A percentile compares a stretch with the other conserved stretches of the same genome.
Evolutionary conservation across 2,329 filamentous ascomycete genomes (phyloP).

Genomic region (Trichoderma harzianum): DNA sequence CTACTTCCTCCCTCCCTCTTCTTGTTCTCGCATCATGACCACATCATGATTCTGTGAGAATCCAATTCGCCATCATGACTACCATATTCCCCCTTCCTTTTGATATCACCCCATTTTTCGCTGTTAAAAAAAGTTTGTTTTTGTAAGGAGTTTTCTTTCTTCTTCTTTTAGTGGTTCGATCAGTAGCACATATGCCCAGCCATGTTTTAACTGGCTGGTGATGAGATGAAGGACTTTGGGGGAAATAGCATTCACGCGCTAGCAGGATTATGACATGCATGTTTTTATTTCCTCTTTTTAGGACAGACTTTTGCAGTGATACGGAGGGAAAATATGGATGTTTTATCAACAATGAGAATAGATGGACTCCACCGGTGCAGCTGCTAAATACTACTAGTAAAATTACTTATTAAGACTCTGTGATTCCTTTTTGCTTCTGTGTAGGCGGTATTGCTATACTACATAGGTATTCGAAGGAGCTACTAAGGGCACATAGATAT

Average conservation of each 20-base stretch:
- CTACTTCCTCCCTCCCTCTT: not conserved
- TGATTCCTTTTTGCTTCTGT: not conserved
- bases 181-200: slow-evolving; percentile 6
- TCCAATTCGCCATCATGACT: not conserved
- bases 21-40: slow-evolving; percentile 3
- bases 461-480: not conserved
- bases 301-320: slow-evolving; percentile 14
- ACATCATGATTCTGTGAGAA: not conserved
- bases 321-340: not conserved
- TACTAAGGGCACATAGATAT: not conserved
- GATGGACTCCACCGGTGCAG: not conserved
- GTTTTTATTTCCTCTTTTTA: slow-evolving; percentile 1
- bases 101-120: not conserved
- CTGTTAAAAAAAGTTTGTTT: slow-evolving; percentile 8
- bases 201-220: not conserved
- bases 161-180: not conserved
- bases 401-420: not conserved
- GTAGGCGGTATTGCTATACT: not conserved
- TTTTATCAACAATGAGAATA: not conserved
- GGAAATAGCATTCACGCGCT: slow-evolving; percentile 10
- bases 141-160: slow-evolving; percentile 8
- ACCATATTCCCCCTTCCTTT: not conserved
- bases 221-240: slow-evolving; percentile 16
- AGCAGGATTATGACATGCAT: slow-evolving; percentile 18
- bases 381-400: not conserved